Conservation (phyloP, 169 alveolate species). For the Cryptosporidium canis region DNA sequence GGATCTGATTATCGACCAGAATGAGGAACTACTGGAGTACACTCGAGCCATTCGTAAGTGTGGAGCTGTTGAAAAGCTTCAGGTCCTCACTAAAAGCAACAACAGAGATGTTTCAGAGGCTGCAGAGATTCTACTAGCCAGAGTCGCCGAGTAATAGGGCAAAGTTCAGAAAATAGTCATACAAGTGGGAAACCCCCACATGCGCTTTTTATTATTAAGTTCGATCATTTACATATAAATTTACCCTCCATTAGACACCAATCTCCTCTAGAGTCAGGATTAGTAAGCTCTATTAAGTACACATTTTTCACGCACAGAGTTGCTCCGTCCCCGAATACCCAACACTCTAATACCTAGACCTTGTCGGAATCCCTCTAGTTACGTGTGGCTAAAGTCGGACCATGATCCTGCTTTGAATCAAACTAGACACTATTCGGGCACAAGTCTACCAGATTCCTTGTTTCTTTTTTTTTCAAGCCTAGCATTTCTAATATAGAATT, state of each 20-base stretch:
- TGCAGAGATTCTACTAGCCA: constrained; percentile 79
- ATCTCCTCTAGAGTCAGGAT: neutral
- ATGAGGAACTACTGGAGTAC: constrained; percentile 83
- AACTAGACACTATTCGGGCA: too few species aligned
- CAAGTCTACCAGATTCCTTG: too few species aligned
- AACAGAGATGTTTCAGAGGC: constrained; percentile 85
- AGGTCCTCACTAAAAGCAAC: constrained; percentile 76
- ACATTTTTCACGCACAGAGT: neutral
- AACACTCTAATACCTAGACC: too few species aligned
- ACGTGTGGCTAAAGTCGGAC: too few species aligned
- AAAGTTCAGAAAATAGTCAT: neutral
- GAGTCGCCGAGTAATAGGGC: constrained; percentile 79
- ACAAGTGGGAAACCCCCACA: neutral
- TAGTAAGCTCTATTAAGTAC: neutral
- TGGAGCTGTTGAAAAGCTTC: constrained; percentile 81
- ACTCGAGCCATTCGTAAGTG: constrained; percentile 82
- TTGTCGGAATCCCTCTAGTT: too few species aligned
- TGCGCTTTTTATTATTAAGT: neutral
- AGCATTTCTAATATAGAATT: neutral
- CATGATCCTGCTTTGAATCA: too few species aligned
- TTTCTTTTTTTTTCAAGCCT: neutral
- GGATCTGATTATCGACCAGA: constrained; percentile 86
- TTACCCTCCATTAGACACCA: neutral
- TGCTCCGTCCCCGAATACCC: too few species aligned
- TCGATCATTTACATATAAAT: neutral